Evolutionary conservation across 1,284 basidiomycete genomes (phyloP).

Genomic region (Ustilago bromivora): DNA sequence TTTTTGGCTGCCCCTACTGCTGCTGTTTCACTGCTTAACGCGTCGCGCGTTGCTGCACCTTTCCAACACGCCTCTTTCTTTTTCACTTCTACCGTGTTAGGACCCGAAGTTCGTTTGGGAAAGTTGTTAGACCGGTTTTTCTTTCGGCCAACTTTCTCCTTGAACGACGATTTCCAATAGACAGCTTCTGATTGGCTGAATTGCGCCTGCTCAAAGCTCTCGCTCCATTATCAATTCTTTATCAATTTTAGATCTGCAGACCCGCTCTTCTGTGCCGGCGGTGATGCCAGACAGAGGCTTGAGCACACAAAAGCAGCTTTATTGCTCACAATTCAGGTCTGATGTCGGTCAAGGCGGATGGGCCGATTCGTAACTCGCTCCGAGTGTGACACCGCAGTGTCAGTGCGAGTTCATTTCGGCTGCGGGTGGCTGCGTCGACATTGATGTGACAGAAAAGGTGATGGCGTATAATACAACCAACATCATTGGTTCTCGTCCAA

Average conservation of each 20-base stretch:
- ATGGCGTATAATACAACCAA: constrained; percentile 22
- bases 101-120: too few species aligned
- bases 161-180: constrained; percentile 25
- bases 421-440: not conserved
- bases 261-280: not conserved
- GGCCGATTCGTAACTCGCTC: not conserved
- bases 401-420: not conserved
- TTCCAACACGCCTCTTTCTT: constrained; percentile 8
- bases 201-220: not conserved
- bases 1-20: not conserved
- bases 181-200: constrained; percentile 31
- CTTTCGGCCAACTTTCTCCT: not conserved
- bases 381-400: not conserved
- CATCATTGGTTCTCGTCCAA: constrained; percentile 19
- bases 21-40: constrained; percentile 16
- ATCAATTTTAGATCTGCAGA: constrained; percentile 6
- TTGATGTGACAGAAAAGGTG: constrained; percentile 2
- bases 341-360: not conserved
- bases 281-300: not conserved
- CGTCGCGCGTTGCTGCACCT: constrained; percentile 27
- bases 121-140: not conserved
- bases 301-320: not conserved
- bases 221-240: constrained; percentile 9
- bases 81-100: not conserved
- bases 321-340: not conserved